Base-by-base conservation (phyloP, 257 asterid genomes). In the Verbascum thapsus region DNA sequence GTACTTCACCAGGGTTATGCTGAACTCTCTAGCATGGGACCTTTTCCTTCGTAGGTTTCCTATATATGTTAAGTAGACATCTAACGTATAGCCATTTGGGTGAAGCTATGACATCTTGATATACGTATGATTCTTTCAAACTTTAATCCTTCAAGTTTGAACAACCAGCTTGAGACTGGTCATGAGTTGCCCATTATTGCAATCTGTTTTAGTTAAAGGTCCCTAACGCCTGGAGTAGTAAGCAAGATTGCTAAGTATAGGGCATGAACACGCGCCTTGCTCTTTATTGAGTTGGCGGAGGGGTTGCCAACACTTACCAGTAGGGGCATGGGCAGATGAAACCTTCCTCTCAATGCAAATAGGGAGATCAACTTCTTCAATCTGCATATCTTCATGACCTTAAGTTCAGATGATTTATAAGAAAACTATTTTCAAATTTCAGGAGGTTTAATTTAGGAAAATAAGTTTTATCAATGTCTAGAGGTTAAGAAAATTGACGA, bases 71-170 rank as follows among this genome's bases (percentile, higher is more conserved):
- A 48, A 37, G 63, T 20, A 8, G 26, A 45, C 35, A 30, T 30
- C 32, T 18, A 7, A 10, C 17, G 18, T 39, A 10, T 54, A 26
- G 37, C 57, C 12, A 52, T 37, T 53, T 63, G 11, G 13, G 8
- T 26, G 57, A 52, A 50, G 18, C 53, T 51, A 57, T 52, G 50
- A 39, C 48, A 47, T 35, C 45, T 26, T 45, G 23, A 50, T 56
- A 42, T 42, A 1, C 40, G 50, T 18, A 51, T 20, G 51, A 57
- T 35, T 2, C 5, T 26, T 26, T 26, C 32, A 26, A 26, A 1
- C 32, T 26, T 26, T 26, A 26, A 26, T 26, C 32, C 32, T 26
- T 26, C 32, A 26, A 26, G 5, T 26, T 26, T 26, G 32, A 26
- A 26, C 3, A 26, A 26, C 32, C 3, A 5, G 32, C 3, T 26